Evolutionary conservation across 2,329 filamentous ascomycete genomes (phyloP).

Genomic region (Colletotrichum gigasporum): DNA sequence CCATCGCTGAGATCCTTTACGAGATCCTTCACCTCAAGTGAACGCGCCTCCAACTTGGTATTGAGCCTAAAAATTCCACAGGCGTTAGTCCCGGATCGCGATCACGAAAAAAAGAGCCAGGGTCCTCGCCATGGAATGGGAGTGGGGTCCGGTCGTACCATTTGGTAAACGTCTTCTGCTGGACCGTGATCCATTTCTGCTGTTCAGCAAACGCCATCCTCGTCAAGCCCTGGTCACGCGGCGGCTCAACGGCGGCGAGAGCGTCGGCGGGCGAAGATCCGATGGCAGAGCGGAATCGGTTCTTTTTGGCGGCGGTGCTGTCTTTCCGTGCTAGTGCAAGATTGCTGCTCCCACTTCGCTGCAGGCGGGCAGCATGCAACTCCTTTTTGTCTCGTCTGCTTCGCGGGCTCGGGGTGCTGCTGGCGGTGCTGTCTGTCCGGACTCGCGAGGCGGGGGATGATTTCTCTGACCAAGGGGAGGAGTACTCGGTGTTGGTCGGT

Average conservation of each 20-base stretch:
- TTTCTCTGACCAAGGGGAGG: conserved; percentile 32
- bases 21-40: conserved; percentile 85
- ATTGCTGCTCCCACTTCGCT: conserved; percentile 53
- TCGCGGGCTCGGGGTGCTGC: conserved; percentile 41
- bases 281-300: conserved; percentile 46
- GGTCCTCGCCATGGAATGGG: conserved; percentile 20
- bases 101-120: neutral
- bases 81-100: conserved; percentile 27
- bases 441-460: conserved; percentile 34
- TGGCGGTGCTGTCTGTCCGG: conserved; percentile 35
- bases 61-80: conserved; percentile 80
- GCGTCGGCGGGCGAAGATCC: conserved; percentile 49
- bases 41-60: conserved; percentile 85
- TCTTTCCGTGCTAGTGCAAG: conserved; percentile 41
- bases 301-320: conserved; percentile 39
- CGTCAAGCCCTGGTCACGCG: conserved; percentile 59
- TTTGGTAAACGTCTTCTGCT: conserved; percentile 99
- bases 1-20: conserved; percentile 92
- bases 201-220: conserved; percentile 73
- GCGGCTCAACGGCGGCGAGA: conserved; percentile 55
- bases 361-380: conserved; percentile 58
- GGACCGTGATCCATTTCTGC: conserved; percentile 79
- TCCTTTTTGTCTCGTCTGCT: conserved; percentile 57
- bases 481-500: conserved; percentile 36
- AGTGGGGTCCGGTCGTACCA: conserved; percentile 58